Evolutionary conservation across 2,329 filamentous ascomycete genomes (phyloP).

Genomic region (Penicillium sp.): DNA sequence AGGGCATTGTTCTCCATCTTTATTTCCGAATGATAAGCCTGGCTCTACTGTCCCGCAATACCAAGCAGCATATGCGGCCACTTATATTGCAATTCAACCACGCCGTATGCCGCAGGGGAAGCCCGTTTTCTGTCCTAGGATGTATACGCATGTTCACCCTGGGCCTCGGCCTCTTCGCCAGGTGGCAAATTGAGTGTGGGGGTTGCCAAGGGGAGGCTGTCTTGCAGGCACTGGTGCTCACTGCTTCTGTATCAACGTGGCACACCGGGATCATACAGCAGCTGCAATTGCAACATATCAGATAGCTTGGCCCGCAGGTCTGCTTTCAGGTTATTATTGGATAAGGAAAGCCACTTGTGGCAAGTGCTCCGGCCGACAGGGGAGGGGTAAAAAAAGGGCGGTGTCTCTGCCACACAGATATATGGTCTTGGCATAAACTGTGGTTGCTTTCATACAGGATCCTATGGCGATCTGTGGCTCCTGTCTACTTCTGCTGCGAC

Average conservation of each 20-base stretch:
- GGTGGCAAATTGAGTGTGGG: conserved; percentile 7
- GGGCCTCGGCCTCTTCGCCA: conserved; percentile 7
- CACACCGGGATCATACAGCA: conserved; percentile 14
- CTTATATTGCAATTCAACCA: not conserved
- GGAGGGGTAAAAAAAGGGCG: conserved; percentile 20
- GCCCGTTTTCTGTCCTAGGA: conserved; percentile 5
- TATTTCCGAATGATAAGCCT: conserved; percentile 14
- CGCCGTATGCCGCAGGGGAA: not conserved
- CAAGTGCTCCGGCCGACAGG: not conserved
- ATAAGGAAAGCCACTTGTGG: conserved; percentile 2
- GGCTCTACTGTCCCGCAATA: conserved; percentile 7
- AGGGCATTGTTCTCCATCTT: not conserved
- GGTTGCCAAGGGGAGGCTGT: conserved; percentile 15
- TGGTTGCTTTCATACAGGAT: conserved; percentile 19
- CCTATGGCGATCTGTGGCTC: conserved; percentile 18
- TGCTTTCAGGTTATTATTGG: not conserved
- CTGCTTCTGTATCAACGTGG: conserved; percentile 17
- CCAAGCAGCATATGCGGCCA: conserved; percentile 3
- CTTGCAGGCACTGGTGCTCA: conserved; percentile 6
- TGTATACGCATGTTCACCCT: not conserved
- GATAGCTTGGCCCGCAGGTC: conserved; percentile 13
- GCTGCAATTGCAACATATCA: conserved; percentile 10
- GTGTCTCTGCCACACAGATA: conserved; percentile 21
- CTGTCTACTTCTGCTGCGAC: conserved; percentile 6
- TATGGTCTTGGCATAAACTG: conserved; percentile 16